These are phyloP conservation scores for Neurospora crassa DNA, from an alignment of 2,329 filamentous ascomycete species.

Conservation along the genomic window DNA sequence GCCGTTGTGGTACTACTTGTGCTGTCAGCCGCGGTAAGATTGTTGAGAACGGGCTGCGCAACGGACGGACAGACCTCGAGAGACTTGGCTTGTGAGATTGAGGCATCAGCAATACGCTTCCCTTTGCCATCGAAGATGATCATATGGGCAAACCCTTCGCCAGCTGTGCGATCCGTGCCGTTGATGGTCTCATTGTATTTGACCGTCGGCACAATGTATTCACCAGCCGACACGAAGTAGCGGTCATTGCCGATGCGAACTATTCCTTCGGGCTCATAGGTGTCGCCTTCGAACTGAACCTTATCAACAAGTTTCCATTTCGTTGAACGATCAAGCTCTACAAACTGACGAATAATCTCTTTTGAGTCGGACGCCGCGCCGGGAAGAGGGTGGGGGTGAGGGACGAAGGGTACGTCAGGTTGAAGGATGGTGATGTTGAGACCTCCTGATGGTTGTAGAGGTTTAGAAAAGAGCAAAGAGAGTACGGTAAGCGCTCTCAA, in stretches of 20 bases:
- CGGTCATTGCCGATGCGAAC: constrained; percentile 32
- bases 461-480: constrained; percentile 1
- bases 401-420: constrained; percentile 22
- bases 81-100: constrained; percentile 27
- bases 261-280: constrained; percentile 40
- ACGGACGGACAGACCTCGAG: constrained; percentile 14
- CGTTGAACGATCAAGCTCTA: constrained; percentile 28
- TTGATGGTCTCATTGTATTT: constrained; percentile 35
- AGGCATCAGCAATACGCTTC: constrained; percentile 32
- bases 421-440: constrained; percentile 26
- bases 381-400: constrained; percentile 25
- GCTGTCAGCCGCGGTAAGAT: constrained; percentile 7
- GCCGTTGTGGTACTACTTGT: constrained; percentile 32
- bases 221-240: constrained; percentile 34
- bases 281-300: constrained; percentile 33
- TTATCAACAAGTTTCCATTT: constrained; percentile 32
- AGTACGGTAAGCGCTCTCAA: constrained; percentile 1
- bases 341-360: constrained; percentile 28
- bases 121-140: constrained; percentile 35
- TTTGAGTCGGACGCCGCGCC: constrained; percentile 26
- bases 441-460: neutral
- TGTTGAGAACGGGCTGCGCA: neutral
- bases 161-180: constrained; percentile 38
- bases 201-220: constrained; percentile 31
- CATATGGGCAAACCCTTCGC: constrained; percentile 34